These are phyloP conservation scores for Yamadazyma friedrichii DNA, from an alignment of 1,139 yeast genomes.

Conservation along the genomic window DNA sequence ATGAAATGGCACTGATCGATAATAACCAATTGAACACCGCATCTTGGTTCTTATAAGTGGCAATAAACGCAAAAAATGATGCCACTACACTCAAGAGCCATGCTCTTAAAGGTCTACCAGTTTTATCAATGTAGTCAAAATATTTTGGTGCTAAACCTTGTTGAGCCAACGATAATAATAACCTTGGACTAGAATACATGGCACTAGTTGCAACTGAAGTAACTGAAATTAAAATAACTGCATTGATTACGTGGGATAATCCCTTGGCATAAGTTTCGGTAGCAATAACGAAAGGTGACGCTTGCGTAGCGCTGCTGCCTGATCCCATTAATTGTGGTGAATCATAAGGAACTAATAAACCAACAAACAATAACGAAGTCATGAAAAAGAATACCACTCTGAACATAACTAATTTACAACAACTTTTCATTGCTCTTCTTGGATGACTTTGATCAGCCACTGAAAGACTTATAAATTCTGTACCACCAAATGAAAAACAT, in stretches of 20 bases:
- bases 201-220: slow-evolving; percentile 47
- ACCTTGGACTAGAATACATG: slow-evolving; percentile 44
- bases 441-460: slow-evolving; percentile 46
- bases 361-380: slow-evolving; percentile 42
- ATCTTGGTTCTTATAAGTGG: slow-evolving; percentile 40
- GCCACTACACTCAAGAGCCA: slow-evolving; percentile 32
- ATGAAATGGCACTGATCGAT: slow-evolving; percentile 44
- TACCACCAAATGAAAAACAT: slow-evolving; percentile 38
- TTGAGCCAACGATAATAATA: slow-evolving; percentile 42
- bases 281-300: slow-evolving; percentile 48
- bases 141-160: slow-evolving; percentile 44
- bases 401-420: slow-evolving; percentile 42
- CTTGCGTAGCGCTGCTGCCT: slow-evolving; percentile 33
- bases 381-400: slow-evolving; percentile 38
- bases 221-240: slow-evolving; percentile 44
- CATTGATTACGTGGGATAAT: slow-evolving; percentile 41
- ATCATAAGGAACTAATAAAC: slow-evolving; percentile 41
- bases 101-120: slow-evolving; percentile 45
- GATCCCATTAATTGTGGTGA: slow-evolving; percentile 42
- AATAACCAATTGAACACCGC: slow-evolving; percentile 45
- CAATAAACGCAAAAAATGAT: slow-evolving; percentile 34
- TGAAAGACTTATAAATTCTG: slow-evolving; percentile 41
- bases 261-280: slow-evolving; percentile 38
- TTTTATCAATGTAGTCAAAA: slow-evolving; percentile 42
- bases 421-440: slow-evolving; percentile 38